Evolutionary conservation across 1,284 basidiomycete species (phyloP), one percentile per base, ranked within the genome.

Genomic region (Puccinia hordei): DNA sequence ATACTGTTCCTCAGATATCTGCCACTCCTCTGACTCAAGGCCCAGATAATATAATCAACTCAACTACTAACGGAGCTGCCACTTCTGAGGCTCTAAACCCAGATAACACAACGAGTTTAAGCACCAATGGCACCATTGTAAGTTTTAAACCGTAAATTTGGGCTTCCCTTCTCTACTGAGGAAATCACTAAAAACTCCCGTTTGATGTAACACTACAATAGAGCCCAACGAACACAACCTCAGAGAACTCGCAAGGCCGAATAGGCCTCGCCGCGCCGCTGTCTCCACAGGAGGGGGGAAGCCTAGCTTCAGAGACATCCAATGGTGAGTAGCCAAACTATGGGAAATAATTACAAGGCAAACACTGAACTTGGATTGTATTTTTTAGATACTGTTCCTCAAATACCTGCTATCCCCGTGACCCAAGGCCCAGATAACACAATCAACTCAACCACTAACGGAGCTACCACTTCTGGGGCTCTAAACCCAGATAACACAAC

Each of bases 341-440:
- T 38, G 5, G 30, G 19, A n/a, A n/a, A n/a, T 35, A 30, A 63
- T 27, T 15, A 59, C 5, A 63, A 63, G 33, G 8, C 8, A 5
- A 63, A 63, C 17, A 13, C 57, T 59, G 33, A 63, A 13, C 15
- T 15, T 35, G 33, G 51, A 13, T 22, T 63, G 33, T 5, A 9
- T 38, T 35, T 63, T 35, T 63, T 63, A 63, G 59, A 63, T 22
- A 38, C 59, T 35, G 59, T 22, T 63, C 59, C 55, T 5, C 8
- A 57, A 6, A 9, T 57, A n/a, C n/a, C 55, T 57, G 22, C n/a
- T 24, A 24, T 13, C 2, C 24, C 55, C 9, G n/a, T 8, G 55
- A 24, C 55, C 24, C 9, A 6, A 27, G 9, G 5, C 22, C 55
- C 55, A 57, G 55, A 57, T 19, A 61, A 61, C 15, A 35, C 30